Evolutionary conservation across 202 grass and related monocot genomes (phyloP), one percentile per base, ranked within the genome.

Genomic region (Thinopyrum obtusiflorum): DNA sequence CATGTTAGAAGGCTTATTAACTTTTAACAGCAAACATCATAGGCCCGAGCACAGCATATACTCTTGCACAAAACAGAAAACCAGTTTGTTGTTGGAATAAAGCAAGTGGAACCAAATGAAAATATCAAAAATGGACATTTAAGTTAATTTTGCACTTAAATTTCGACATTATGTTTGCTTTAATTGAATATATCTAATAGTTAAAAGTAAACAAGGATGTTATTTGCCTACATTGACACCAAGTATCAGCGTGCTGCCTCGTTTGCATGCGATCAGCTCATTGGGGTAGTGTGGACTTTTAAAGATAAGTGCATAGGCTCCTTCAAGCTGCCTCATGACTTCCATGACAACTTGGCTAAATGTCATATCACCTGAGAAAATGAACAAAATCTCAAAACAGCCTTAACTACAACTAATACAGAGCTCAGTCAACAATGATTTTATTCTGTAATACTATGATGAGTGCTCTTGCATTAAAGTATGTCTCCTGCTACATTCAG

Each of bases 321-420:
- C 96, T 94, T 98, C 93, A 61, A 98, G 93, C 75, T 95, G 96
- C 82, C 96, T 89, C 93, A 95, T 98, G 62, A 98, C 96, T 89
- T 94, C 96, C 76, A 89, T 95, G 77, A 98, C 91, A 70, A 98
- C 93, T 92, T 98, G 92, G 80, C 91, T 95, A 83, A 98, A 98
- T 49, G 91, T 92, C 32, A 98, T 85, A 86, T 87, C 84, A 74
- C 88, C 93, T 95, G 75, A 83, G 44, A 74, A 85, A 76, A 79
- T 33, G 32, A 40, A 76, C 4, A 11, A 57, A 57, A 76, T 21
- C 25, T 68, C 80, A 32, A 78, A 74, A 70, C 23, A 23, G 17
- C 37, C 15, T 40, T 81, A 77, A 60, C 14, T 25, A 85, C 4
- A 78, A 81, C 2, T 39, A 74, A 23, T 44, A 53, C 9, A 6